Evolutionary conservation across 2,329 filamentous ascomycete species (phyloP).

Genomic region (Botrytis medusae): DNA sequence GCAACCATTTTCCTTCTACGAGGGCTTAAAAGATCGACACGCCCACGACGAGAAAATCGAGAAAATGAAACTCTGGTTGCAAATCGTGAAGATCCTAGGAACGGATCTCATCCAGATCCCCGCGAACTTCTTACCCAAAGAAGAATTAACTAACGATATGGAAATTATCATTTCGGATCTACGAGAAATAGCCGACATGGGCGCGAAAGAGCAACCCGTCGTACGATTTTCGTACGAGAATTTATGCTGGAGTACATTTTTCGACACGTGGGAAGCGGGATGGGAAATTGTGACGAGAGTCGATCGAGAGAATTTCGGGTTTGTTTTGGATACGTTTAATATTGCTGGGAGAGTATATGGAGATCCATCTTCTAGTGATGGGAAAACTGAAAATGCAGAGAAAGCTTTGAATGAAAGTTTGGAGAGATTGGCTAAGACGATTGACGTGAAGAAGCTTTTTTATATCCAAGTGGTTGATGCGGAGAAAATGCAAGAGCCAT

Average conservation of each 20-base stretch:
- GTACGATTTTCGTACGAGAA: conserved; percentile 72
- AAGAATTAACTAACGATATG: conserved; percentile 50
- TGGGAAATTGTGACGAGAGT: conserved; percentile 67
- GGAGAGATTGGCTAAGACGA: conserved; percentile 24
- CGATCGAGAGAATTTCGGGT: conserved; percentile 62
- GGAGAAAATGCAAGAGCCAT: conserved; percentile 58
- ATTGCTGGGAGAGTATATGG: conserved; percentile 69
- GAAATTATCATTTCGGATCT: conserved; percentile 62
- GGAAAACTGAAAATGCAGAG: conserved; percentile 56
- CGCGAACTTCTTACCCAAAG: not conserved
- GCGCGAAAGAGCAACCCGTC: conserved; percentile 51
- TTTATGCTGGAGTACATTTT: conserved; percentile 69
- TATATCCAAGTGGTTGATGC: conserved; percentile 77
- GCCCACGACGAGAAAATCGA: conserved; percentile 58
- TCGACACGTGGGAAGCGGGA: conserved; percentile 66
- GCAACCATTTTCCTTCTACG: conserved; percentile 77
- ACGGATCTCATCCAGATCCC: conserved; percentile 54
- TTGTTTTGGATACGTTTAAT: conserved; percentile 77
- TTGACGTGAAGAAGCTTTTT: conserved; percentile 67
- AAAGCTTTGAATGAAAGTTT: conserved; percentile 47
- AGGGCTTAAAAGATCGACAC: conserved; percentile 65
- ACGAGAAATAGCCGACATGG: conserved; percentile 64
- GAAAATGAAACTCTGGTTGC: conserved; percentile 70
- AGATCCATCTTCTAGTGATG: conserved; percentile 56
- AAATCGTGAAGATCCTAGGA: conserved; percentile 51